Conservation (phyloP, 192 early-diverging fungal species). For the Diversispora eburnea region DNA sequence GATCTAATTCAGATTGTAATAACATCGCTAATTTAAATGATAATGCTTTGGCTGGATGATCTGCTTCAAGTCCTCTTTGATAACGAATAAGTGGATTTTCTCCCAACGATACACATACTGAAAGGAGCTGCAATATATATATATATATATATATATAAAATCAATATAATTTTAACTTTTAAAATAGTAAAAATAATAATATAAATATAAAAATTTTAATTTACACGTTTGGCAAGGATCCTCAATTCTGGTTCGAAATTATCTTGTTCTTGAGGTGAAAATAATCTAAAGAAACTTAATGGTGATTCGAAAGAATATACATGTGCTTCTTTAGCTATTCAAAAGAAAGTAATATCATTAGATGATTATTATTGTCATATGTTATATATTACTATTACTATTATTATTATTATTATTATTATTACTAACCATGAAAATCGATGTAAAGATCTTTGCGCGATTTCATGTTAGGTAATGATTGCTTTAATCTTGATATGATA, state of each 20-base stretch:
- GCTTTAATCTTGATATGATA: conserved; percentile 57
- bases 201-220: background rate
- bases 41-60: conserved; percentile 62
- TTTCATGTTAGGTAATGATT: conserved; percentile 55
- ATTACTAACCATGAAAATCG: conserved; percentile 71
- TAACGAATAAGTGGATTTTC: conserved; percentile 94
- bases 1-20: conserved; percentile 83
- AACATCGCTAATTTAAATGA: conserved; percentile 75
- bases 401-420: too few relatives aligned
- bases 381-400: too few relatives aligned
- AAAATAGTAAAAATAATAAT: background rate
- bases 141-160: background rate
- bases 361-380: background rate
- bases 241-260: conserved; percentile 45
- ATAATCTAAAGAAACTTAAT: conserved; percentile 59
- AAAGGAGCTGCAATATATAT: conserved; percentile 60
- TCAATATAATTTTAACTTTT: background rate
- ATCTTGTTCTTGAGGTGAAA: conserved; percentile 49
- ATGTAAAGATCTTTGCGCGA: conserved; percentile 73
- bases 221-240: conserved; percentile 54
- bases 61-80: conserved; percentile 71
- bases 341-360: background rate
- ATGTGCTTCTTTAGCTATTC: conserved; percentile 56
- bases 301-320: conserved; percentile 72
- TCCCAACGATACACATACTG: conserved; percentile 81